Conservation (phyloP, 805 yeast species). For the Yamadazyma scolyti region DNA sequence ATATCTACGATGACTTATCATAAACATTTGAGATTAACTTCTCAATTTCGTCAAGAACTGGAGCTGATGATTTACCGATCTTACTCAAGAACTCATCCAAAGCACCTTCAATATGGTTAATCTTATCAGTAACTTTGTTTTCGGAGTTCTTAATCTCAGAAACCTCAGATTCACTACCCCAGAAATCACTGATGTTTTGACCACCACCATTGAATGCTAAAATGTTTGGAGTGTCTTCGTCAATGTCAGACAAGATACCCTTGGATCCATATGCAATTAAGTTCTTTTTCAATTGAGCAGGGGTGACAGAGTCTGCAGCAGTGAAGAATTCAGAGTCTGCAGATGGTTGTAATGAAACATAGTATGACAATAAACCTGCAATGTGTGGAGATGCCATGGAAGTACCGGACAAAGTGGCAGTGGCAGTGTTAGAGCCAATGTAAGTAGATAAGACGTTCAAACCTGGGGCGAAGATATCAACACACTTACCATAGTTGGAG, state of each 20-base stretch:
- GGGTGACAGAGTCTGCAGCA: slow-evolving; percentile 55
- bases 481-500: slow-evolving; percentile 94
- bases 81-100: slow-evolving; percentile 11
- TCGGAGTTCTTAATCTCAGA: slow-evolving; percentile 1
- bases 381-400: slow-evolving; percentile 99
- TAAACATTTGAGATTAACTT: slow-evolving; percentile 24
- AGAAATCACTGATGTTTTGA: slow-evolving; percentile 61
- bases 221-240: slow-evolving; percentile 71
- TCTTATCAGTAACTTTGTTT: slow-evolving; percentile 1
- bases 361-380: slow-evolving; percentile 87
- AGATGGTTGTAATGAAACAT: slow-evolving; percentile 79
- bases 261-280: slow-evolving; percentile 66
- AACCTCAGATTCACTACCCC: slow-evolving; percentile 34
- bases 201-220: slow-evolving; percentile 84
- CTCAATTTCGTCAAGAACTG: slow-evolving; percentile 21
- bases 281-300: slow-evolving; percentile 74
- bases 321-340: slow-evolving; percentile 59
- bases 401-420: slow-evolving; percentile 88
- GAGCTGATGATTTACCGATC: slow-evolving; percentile 12
- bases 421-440: slow-evolving; percentile 70
- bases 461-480: slow-evolving; percentile 96
- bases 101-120: slow-evolving; percentile 17
- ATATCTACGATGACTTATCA: too few species aligned
- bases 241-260: slow-evolving; percentile 56
- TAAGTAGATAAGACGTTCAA: slow-evolving; percentile 81